These are phyloP conservation scores for Fusarium heterosporum DNA, from an alignment of 2,329 filamentous ascomycete genomes.

Conservation along the genomic window DNA sequence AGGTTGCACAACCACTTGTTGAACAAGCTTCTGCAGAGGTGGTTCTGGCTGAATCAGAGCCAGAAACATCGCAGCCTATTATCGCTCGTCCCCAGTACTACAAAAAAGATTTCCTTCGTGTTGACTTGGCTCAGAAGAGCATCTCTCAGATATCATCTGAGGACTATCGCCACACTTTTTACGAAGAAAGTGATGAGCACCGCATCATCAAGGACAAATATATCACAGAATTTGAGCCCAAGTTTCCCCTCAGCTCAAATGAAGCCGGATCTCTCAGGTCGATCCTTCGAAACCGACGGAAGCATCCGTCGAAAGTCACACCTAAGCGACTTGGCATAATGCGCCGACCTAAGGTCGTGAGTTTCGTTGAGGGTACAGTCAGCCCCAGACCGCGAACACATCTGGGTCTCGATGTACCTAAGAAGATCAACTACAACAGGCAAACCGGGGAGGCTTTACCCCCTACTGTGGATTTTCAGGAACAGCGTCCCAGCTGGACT, in stretches of 20 bases:
- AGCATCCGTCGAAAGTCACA: constrained; percentile 21
- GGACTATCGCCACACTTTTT: constrained; percentile 36
- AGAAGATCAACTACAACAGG: constrained; percentile 13
- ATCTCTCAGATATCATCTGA: constrained; percentile 32
- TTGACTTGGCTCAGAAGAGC: constrained; percentile 19
- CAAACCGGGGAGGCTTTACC: constrained; percentile 2
- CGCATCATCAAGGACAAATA: constrained; percentile 36
- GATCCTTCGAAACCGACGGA: constrained; percentile 48
- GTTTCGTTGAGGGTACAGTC: constrained; percentile 47
- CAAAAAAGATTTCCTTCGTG: constrained; percentile 29
- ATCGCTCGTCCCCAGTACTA: constrained; percentile 21
- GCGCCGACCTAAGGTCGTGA: constrained; percentile 47
- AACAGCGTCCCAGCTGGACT: constrained; percentile 28
- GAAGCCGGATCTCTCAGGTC: constrained; percentile 44
- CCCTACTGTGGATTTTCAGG: constrained; percentile 20
- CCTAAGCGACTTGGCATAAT: constrained; percentile 46
- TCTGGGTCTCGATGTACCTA: constrained; percentile 45
- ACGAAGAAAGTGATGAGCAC: constrained; percentile 39
- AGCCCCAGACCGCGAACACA: constrained; percentile 46
- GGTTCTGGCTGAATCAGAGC: background rate
- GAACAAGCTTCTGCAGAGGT: background rate
- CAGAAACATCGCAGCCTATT: constrained; percentile 8
- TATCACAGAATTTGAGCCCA: constrained; percentile 38
- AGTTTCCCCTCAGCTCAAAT: constrained; percentile 30
- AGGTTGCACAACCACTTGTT: background rate